These are phyloP conservation scores for Solanum sejunctum DNA, from an alignment of 257 asterid species.

Conservation along the genomic window DNA sequence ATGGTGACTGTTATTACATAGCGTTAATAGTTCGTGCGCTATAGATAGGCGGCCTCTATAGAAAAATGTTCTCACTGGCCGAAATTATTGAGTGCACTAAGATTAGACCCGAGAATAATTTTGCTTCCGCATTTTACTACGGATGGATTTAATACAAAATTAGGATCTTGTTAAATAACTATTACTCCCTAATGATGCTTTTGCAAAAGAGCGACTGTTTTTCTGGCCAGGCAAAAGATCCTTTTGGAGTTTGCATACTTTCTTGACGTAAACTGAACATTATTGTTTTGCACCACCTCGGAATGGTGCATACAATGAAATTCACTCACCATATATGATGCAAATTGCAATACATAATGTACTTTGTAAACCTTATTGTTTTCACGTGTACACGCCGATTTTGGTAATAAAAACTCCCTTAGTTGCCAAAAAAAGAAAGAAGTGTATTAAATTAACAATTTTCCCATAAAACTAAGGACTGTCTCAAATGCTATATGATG, in stretches of 20 bases:
- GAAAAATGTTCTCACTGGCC: neutral
- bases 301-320: neutral
- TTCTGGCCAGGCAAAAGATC: neutral
- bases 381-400: neutral
- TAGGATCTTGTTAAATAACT: neutral
- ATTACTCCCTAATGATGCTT: neutral
- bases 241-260: neutral
- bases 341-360: neutral
- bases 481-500: neutral
- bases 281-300: neutral
- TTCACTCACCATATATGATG: neutral
- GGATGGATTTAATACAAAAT: neutral
- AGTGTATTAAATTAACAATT: neutral
- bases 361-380: neutral
- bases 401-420: neutral
- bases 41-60: no score
- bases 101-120: neutral
- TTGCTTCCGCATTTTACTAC: neutral
- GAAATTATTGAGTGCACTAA: neutral
- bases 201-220: neutral
- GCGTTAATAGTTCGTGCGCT: no score
- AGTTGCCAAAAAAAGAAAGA: neutral
- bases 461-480: neutral
- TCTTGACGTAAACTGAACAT: neutral
- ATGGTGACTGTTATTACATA: slow-evolving; percentile 7